phyloP scores from a whole-genome alignment of 148 eudicot species.

The Oxyria digyna region DNA sequence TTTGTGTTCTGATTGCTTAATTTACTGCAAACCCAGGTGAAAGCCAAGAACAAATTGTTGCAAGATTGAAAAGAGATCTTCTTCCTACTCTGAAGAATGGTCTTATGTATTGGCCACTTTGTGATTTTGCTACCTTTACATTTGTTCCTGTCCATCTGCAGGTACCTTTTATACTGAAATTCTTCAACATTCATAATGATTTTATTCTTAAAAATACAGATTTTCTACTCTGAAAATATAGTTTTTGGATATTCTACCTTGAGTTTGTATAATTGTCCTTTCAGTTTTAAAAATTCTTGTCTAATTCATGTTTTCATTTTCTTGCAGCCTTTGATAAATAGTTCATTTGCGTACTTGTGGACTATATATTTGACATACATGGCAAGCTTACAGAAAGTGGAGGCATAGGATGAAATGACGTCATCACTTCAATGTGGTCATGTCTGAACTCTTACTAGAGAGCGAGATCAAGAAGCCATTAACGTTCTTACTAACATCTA shows the following conservation, averaged over 20 bases:
- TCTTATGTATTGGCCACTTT: constrained; percentile 76
- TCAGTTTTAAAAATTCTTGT: not conserved
- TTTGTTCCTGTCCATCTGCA: constrained; percentile 72
- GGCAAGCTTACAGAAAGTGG: constrained; percentile 60
- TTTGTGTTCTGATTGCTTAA: not conserved
- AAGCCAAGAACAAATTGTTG: constrained; percentile 44
- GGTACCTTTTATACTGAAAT: constrained; percentile 25
- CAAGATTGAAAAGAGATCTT: constrained; percentile 72
- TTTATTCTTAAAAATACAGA: not conserved
- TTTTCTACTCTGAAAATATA: not conserved
- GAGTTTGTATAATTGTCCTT: not conserved
- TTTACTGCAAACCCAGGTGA: constrained; percentile 34
- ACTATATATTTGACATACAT: constrained; percentile 71
- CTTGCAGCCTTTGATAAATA: constrained; percentile 65
- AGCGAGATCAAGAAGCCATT: not conserved
- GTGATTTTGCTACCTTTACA: constrained; percentile 73
- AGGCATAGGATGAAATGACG: not conserved
- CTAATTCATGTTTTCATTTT: not conserved
- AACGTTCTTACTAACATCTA: not conserved
- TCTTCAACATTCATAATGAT: not conserved
- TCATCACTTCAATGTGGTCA: not conserved
- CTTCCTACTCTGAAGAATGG: constrained; percentile 57
- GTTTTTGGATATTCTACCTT: not conserved
- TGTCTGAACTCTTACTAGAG: not conserved
- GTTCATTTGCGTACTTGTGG: constrained; percentile 68